phyloP scores from a whole-genome alignment of 2,329 filamentous ascomycete genomes.

The Trichocomaceae sp. region DNA sequence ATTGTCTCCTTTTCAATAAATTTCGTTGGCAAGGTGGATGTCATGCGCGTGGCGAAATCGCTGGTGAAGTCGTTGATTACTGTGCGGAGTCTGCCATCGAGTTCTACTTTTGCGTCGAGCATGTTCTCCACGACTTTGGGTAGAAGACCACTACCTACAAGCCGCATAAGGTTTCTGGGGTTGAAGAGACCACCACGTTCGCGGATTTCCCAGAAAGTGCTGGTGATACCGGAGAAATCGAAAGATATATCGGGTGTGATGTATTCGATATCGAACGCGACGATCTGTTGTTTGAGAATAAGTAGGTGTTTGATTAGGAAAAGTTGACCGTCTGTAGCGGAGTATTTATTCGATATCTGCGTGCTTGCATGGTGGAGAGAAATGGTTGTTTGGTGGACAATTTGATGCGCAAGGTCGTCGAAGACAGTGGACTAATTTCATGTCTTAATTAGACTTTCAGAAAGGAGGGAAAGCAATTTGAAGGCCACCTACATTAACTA shows the following conservation, averaged over 20 bases:
- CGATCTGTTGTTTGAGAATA: slow-evolving; percentile 89
- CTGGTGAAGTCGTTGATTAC: slow-evolving; percentile 63
- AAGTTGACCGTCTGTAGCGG: slow-evolving; percentile 68
- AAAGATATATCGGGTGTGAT: slow-evolving; percentile 59
- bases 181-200: slow-evolving; percentile 61
- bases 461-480: background rate
- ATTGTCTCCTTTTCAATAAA: slow-evolving; percentile 34
- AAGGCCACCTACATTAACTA: slow-evolving; percentile 52
- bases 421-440: slow-evolving; percentile 55
- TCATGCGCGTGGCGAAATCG: slow-evolving; percentile 52
- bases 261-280: slow-evolving; percentile 88
- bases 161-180: slow-evolving; percentile 54
- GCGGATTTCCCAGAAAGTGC: slow-evolving; percentile 61
- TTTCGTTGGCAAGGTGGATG: slow-evolving; percentile 38
- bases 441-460: slow-evolving; percentile 14
- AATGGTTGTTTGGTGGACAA: slow-evolving; percentile 82
- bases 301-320: slow-evolving; percentile 95
- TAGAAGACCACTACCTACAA: slow-evolving; percentile 53
- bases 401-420: slow-evolving; percentile 67
- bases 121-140: slow-evolving; percentile 64
- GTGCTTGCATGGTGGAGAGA: slow-evolving; percentile 72
- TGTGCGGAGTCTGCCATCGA: slow-evolving; percentile 55
- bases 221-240: slow-evolving; percentile 60
- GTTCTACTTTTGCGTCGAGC: slow-evolving; percentile 63
- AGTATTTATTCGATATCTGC: slow-evolving; percentile 58